A percentile compares a stretch with the other conserved stretches of the same genome.
phyloP scores from a whole-genome alignment of 148 eudicot species.

The Vaccinium myrtillus region DNA sequence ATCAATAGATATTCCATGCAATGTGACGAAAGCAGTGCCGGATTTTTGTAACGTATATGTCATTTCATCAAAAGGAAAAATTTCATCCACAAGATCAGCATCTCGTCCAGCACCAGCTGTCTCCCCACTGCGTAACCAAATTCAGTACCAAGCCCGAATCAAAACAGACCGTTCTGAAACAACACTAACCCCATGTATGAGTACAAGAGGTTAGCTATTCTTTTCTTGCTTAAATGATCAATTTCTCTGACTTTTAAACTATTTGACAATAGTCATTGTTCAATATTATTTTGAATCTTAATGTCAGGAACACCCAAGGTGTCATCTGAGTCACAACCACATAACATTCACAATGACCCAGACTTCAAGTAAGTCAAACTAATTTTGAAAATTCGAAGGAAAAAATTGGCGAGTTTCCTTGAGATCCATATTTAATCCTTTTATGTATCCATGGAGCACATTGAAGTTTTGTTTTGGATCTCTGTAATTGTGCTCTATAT shows the following conservation, averaged over 20 bases:
- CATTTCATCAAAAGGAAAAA: constrained; percentile 65
- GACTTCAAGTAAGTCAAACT: constrained; percentile 31
- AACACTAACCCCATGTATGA: background rate
- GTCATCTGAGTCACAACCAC: constrained; percentile 21
- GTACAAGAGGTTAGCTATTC: constrained; percentile 31
- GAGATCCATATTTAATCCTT: background rate
- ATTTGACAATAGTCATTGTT: background rate
- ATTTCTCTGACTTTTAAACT: background rate
- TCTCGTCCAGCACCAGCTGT: constrained; percentile 55
- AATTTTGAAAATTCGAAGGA: background rate
- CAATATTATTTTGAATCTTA: background rate
- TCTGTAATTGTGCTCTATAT: background rate
- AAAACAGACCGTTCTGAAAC: constrained; percentile 17
- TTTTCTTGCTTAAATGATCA: background rate
- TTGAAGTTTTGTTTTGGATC: background rate
- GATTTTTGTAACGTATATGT: constrained; percentile 79
- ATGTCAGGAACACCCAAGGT: constrained; percentile 31
- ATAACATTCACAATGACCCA: constrained; percentile 18
- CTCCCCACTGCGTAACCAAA: constrained; percentile 53
- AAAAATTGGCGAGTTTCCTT: background rate
- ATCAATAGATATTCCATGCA: constrained; percentile 56
- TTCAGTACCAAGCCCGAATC: constrained; percentile 30
- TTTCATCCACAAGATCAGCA: constrained; percentile 52
- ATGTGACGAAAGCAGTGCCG: constrained; percentile 59
- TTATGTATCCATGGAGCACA: background rate